Evolutionary conservation across 805 yeast genomes (phyloP), one percentile per base, ranked within the genome.

Genomic region (Yamadazyma endophytica): DNA sequence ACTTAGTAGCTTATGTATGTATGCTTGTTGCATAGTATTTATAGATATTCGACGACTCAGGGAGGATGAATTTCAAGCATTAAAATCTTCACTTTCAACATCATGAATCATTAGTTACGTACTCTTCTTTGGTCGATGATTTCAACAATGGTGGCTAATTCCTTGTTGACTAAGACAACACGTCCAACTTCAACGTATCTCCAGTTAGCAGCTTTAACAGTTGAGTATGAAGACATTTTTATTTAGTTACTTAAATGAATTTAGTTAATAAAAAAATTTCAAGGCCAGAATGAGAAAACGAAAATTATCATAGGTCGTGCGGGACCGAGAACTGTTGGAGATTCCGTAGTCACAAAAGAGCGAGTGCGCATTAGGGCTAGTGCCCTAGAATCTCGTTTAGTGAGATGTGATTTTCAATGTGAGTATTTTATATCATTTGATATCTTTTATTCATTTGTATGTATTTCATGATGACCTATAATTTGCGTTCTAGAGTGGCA

Each of bases 121-220:
- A 83, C 97, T 77, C 96, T 85, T 81, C 87, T 89, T 80, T 92
- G 96, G 80, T 92, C 97, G 65, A 92, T 85, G 76, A 92, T 86
- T 79, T 92, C 98, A 63, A 89, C 97, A 61, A 92, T 82, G 66
- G 95, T 75, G 61, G 97, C 99, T 65, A 92, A 80, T 73, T 87
- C 85, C 71, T 82, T 77, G 82, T 79, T 77, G 66, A 90, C 67
- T 64, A 90, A 82, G 69, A 89, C 96, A 67, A 92, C 85, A 78
- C 99, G 96, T 71, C 98, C 98, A 66, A 89, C 85, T 80, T 90
- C 96, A 70, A 92, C 98, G 65, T 79, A 80, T 85, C 96, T 87
- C 97, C 97, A 92, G 90, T 85, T 85, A 70, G 95, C 77, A 68
- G 95, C 85, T 77, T 86, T 83, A 70, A 92, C 92, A 67, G 83